A percentile compares a stretch with the other conserved stretches of the same genome.
phyloP scores from a whole-genome alignment of 345 rosid species.

The Cardamine resedifolia region DNA sequence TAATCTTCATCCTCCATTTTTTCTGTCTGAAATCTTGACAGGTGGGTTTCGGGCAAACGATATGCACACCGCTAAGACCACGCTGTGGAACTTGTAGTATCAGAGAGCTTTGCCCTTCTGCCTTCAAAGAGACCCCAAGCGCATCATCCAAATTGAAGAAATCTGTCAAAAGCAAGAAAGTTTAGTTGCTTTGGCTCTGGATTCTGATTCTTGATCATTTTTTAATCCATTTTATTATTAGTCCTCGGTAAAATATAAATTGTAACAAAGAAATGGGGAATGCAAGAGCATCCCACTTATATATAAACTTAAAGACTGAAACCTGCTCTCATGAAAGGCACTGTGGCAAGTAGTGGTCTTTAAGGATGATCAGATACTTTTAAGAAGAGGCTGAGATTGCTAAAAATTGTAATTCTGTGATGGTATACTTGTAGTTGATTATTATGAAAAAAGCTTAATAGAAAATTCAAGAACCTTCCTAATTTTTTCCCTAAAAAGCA shows the following conservation, averaged over 20 bases:
- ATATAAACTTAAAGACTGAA: not conserved
- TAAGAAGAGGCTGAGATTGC: too few species aligned
- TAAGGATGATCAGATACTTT: not conserved
- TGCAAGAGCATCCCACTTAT: conserved; percentile 11
- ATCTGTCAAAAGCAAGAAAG: conserved; percentile 40
- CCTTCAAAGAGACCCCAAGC: conserved; percentile 67
- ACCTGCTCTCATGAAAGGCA: not conserved
- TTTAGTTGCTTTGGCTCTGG: conserved; percentile 26
- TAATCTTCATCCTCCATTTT: not conserved
- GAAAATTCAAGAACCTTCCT: not conserved
- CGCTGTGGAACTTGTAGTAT: conserved; percentile 65
- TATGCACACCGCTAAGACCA: conserved; percentile 84
- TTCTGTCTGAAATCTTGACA: conserved; percentile 22
- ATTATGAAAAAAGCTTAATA: not conserved
- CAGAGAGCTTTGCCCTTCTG: conserved; percentile 74
- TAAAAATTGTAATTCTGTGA: not conserved
- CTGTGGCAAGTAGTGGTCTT: not conserved
- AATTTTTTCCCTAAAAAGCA: not conserved
- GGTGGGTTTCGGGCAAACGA: conserved; percentile 95
- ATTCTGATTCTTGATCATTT: not conserved
- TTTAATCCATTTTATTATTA: conserved; percentile 7
- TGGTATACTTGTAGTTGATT: not conserved
- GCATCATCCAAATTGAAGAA: conserved; percentile 53
- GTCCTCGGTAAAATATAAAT: not conserved
- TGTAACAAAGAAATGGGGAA: not conserved